A percentile compares a stretch with the other conserved stretches of the same genome.
Evolutionary conservation across 2,329 filamentous ascomycete genomes (phyloP).

Genomic region (Fusarium sp.): DNA sequence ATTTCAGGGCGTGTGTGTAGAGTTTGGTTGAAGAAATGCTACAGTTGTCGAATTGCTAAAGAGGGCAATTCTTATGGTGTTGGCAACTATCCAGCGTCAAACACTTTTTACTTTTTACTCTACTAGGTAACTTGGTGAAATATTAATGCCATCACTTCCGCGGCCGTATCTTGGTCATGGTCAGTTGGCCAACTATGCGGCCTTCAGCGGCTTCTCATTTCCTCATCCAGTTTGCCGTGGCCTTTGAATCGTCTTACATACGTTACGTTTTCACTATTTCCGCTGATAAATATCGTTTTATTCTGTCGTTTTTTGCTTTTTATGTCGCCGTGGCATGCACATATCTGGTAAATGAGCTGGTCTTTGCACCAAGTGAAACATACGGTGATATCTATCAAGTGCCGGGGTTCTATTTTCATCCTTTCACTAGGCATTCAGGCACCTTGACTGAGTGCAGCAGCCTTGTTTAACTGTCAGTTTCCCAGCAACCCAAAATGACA

Average conservation of each 20-base stretch:
- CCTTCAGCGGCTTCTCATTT: neutral
- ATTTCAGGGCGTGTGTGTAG: neutral
- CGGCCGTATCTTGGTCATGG: too few species aligned
- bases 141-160: too few species aligned
- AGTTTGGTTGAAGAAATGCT: too few species aligned
- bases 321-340: neutral
- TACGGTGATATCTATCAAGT: neutral
- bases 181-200: neutral
- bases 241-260: neutral
- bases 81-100: too few species aligned
- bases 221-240: neutral
- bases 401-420: neutral
- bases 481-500: neutral
- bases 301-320: constrained; percentile 1
- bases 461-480: neutral
- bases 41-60: too few species aligned
- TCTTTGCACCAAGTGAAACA: neutral
- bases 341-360: neutral
- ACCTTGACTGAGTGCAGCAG: neutral
- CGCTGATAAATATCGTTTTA: neutral
- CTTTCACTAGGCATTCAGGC: neutral
- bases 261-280: neutral
- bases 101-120: too few species aligned
- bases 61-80: too few species aligned
- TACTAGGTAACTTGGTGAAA: too few species aligned